phyloP scores from a whole-genome alignment of 805 yeast species.

The Cyberlindnera amylophila region DNA sequence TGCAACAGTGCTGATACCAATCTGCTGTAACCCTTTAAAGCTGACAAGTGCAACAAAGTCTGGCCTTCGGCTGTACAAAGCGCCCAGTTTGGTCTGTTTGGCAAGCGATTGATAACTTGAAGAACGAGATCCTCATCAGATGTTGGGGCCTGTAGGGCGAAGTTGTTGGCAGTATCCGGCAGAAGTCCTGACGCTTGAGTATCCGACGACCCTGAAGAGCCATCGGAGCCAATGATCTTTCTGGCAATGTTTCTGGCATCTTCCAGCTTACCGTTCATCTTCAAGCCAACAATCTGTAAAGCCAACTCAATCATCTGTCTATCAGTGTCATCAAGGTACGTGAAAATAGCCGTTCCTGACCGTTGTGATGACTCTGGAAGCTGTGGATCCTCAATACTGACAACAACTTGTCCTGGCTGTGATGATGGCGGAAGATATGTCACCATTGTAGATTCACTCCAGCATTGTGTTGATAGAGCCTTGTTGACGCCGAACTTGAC shows the following conservation, averaged over 20 bases:
- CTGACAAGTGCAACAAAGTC: slow-evolving; percentile 81
- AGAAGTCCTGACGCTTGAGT: slow-evolving; percentile 1
- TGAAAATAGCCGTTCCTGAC: slow-evolving; percentile 49
- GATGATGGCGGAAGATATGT: slow-evolving; percentile 91
- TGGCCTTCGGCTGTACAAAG: slow-evolving; percentile 82
- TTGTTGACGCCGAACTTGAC: slow-evolving; percentile 84
- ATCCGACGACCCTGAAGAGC: slow-evolving; percentile 23
- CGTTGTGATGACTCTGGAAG: slow-evolving; percentile 15
- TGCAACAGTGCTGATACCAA: slow-evolving; percentile 62
- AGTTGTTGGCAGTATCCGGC: slow-evolving; percentile 5
- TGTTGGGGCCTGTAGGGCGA: not conserved
- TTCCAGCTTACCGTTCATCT: slow-evolving; percentile 93
- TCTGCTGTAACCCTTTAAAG: slow-evolving; percentile 64
- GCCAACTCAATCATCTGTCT: slow-evolving; percentile 93
- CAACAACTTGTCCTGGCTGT: slow-evolving; percentile 87
- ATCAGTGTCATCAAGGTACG: slow-evolving; percentile 94
- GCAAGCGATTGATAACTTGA: slow-evolving; percentile 59
- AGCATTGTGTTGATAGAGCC: slow-evolving; percentile 85
- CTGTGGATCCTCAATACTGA: slow-evolving; percentile 64
- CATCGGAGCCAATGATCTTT: slow-evolving; percentile 71
- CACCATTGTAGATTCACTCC: slow-evolving; percentile 93
- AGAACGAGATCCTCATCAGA: slow-evolving; percentile 39
- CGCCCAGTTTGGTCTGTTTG: slow-evolving; percentile 77
- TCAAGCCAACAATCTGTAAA: slow-evolving; percentile 91
- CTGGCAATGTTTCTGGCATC: slow-evolving; percentile 93